Evolutionary conservation across 2,329 filamentous ascomycete genomes (phyloP), one percentile per base, ranked within the genome.

Genomic region (Hansfordia pulvinata): DNA sequence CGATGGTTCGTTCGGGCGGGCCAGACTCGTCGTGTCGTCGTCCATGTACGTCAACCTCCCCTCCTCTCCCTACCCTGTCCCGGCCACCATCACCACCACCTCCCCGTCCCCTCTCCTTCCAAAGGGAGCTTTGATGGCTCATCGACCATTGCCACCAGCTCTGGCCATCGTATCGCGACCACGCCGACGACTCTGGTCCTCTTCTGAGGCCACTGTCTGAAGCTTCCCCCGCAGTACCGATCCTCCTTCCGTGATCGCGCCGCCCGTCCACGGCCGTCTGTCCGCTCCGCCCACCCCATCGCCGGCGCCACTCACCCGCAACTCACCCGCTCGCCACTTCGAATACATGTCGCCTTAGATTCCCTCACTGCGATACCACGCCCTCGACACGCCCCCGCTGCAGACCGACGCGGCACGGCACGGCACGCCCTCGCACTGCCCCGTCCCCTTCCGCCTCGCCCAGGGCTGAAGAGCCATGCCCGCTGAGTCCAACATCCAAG

Each of bases 41-140:
- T n/a, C n/a, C n/a, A n/a, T n/a, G n/a, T n/a, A n/a, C n/a, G n/a
- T n/a, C n/a, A n/a, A n/a, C n/a, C 23, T 10, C 21, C 29, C 24
- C 27, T 26, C 25, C 17, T 33, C 28, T 30, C 25, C 21, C 29
- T 32, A 39, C 32, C 38, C 35, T n/a, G n/a, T n/a, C n/a, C n/a
- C n/a, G 37, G 37, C 35, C 34, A 29, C 23, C 17, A 26, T 25
- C 23, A 25, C 21, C 27, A 20, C 21, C 12, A 8, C 25, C n/a
- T n/a, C n/a, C n/a, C n/a, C n/a, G n/a, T n/a, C n/a, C n/a, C n/a
- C n/a, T n/a, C n/a, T n/a, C n/a, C n/a, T n/a, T n/a, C n/a, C n/a
- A n/a, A n/a, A n/a, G n/a, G n/a, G n/a, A n/a, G n/a, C n/a, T 56
- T 62, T 64, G 52, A 68, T 68, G 63, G 63, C 64, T 57, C 54